Conservation (phyloP, 371 early-diverging fungal species). For the Rhizopus delemar region DNA sequence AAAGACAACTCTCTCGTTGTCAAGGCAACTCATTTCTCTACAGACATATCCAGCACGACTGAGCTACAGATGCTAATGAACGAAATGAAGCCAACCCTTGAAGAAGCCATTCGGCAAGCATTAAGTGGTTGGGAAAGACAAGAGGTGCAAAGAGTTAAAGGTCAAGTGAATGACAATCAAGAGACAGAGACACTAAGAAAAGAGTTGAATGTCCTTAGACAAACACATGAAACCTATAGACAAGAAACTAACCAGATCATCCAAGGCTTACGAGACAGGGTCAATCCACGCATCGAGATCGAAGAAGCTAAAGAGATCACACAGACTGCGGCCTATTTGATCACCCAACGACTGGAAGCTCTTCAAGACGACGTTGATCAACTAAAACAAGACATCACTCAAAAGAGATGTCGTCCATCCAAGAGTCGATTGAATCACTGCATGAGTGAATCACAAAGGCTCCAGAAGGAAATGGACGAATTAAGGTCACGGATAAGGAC, state of each 20-base stretch:
- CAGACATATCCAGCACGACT: conserved; percentile 1
- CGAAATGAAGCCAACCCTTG: no score
- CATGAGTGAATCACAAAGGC: conserved; percentile 44
- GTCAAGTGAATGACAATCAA: no score
- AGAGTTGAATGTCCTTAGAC: conserved; percentile 5
- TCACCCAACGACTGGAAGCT: conserved; percentile 65
- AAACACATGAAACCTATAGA: conserved; percentile 6
- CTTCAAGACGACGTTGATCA: conserved; percentile 73
- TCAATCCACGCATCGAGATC: conserved; percentile 28
- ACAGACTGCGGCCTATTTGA: conserved; percentile 53
- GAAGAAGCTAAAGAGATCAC: conserved; percentile 61
- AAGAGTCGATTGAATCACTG: conserved; percentile 54
- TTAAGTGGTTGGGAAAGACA: conserved; percentile 5
- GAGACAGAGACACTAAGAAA: conserved; percentile 1
- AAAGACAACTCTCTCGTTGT: background rate
- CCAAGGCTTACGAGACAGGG: conserved; percentile 9
- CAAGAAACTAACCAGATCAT: conserved; percentile 2
- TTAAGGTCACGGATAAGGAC: conserved; percentile 55
- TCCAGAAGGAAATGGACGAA: conserved; percentile 48
- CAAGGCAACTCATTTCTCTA: background rate
- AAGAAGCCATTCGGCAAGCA: no score
- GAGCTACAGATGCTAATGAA: no score
- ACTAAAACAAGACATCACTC: conserved; percentile 75
- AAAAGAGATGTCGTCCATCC: conserved; percentile 69
- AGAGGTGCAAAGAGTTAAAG: background rate